These are phyloP conservation scores for Prosopis cineraria DNA, from an alignment of 306 rosid species.

Conservation along the genomic window DNA sequence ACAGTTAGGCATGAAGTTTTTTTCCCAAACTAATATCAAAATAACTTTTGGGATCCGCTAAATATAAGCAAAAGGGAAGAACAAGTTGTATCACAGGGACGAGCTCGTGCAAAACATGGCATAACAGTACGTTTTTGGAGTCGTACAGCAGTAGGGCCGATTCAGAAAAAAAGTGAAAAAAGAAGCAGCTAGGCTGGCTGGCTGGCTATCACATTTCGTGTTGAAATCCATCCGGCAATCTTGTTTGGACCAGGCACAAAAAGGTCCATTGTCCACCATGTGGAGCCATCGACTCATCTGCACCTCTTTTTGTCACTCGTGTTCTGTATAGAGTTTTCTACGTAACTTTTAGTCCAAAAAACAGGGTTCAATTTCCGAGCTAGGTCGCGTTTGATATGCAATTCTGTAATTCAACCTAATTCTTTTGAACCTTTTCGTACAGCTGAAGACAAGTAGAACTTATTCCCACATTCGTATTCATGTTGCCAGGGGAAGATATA, in stretches of 20 bases:
- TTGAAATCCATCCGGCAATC: slow-evolving; percentile 37
- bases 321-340: slow-evolving; percentile 5
- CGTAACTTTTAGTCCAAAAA: slow-evolving; percentile 2
- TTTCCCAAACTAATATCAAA: neutral
- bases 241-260: slow-evolving; percentile 29
- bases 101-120: neutral
- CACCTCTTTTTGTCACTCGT: slow-evolving; percentile 32
- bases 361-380: neutral
- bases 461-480: slow-evolving; percentile 49
- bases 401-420: slow-evolving; percentile 34
- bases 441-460: slow-evolving; percentile 55
- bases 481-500: slow-evolving; percentile 55
- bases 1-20: neutral
- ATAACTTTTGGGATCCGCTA: neutral
- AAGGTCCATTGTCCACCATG: slow-evolving; percentile 35
- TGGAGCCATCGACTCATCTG: slow-evolving; percentile 32
- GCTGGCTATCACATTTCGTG: slow-evolving; percentile 30
- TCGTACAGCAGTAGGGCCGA: neutral
- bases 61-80: neutral
- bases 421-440: slow-evolving; percentile 61
- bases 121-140: neutral
- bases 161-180: neutral
- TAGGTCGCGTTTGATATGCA: slow-evolving; percentile 17
- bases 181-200: neutral
- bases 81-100: neutral